Base-by-base conservation (phyloP, 257 asterid species). In the Gynochthodes officinalis region DNA sequence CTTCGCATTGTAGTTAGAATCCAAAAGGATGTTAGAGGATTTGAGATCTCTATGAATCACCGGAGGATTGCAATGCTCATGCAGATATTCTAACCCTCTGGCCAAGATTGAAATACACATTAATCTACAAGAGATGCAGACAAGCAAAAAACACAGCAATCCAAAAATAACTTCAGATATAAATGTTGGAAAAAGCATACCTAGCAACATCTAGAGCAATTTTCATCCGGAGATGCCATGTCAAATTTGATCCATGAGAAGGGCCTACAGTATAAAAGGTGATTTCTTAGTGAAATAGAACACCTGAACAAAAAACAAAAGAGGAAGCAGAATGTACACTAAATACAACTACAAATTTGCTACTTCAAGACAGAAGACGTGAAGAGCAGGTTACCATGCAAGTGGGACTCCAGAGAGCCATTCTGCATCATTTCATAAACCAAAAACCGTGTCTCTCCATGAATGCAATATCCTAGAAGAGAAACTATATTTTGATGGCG, bases 201-300 rank as follows among this genome's bases (percentile, higher is more conserved):
- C 97, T 91, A 58, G 97, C 98, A 52, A 94, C 85, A 84, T 94
- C 98, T 62, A 94, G 83, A 37, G 98, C 97, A 65, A 91, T 88
- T 84, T 86, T 94, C 97, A 94, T 91, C 53, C 98, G 86, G 52
- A 94, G 46, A 73, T 86, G 96, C 98, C 98, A 94, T 79, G 81
- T 86, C 82, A 94, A 82, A 67, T 82, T 77, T 32, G 89, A 82
- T 85, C 90, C 86, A 75, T 70, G 85, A 77, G 91, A 83, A 73
- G 95, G 87, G 55, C 94, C 98, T 94, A 80, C 33, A 15, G 65
- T 39, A 30, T 19, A 27, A 46, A 68, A 44, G 23, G 11, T 30
- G 35, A 28, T 49, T 18, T 58, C 49, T 23, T 18, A 55, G 18
- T 42, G 15, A 49, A 32, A 5, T 4, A 35, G 18, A 2, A 46